These are phyloP conservation scores for Rutidosis leptorrhynchoides DNA, from an alignment of 129 eudicot genomes.

Conservation along the genomic window DNA sequence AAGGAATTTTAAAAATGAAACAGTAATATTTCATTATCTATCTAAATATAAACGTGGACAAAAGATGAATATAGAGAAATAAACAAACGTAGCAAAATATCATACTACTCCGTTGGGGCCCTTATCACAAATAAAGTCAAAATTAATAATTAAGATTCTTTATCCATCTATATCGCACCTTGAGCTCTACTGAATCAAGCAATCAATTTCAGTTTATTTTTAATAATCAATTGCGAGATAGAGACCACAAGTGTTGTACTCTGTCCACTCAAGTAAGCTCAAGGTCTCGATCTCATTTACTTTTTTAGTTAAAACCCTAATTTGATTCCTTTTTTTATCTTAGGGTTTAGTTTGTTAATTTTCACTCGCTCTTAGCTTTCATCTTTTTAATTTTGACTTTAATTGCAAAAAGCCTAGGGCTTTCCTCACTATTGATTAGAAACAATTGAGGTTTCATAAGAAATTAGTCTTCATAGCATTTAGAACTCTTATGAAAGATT, in stretches of 20 bases:
- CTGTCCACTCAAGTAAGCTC: background rate
- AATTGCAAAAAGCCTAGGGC: background rate
- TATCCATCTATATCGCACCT: background rate
- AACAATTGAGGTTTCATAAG: conserved; percentile 20
- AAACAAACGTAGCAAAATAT: no score
- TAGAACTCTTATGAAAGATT: background rate
- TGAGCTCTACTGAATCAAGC: background rate
- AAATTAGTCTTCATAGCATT: background rate
- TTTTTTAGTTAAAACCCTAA: conserved; percentile 14
- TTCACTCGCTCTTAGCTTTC: background rate
- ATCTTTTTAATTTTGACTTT: conserved; percentile 11
- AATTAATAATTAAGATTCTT: no score
- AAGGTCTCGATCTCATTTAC: conserved; percentile 28
- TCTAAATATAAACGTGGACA: no score
- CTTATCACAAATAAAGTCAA: no score
- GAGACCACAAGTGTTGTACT: background rate
- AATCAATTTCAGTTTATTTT: background rate
- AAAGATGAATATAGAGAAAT: no score
- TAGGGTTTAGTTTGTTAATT: background rate
- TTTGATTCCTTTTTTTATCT: conserved; percentile 18
- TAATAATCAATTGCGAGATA: background rate
- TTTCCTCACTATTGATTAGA: conserved; percentile 15
- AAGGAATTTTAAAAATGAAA: no score
- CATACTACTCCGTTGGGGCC: no score
- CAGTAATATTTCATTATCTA: no score